Evolutionary conservation across 495 filamentous ascomycete species (phyloP).

Genomic region (Parathielavia hyrcaniae): DNA sequence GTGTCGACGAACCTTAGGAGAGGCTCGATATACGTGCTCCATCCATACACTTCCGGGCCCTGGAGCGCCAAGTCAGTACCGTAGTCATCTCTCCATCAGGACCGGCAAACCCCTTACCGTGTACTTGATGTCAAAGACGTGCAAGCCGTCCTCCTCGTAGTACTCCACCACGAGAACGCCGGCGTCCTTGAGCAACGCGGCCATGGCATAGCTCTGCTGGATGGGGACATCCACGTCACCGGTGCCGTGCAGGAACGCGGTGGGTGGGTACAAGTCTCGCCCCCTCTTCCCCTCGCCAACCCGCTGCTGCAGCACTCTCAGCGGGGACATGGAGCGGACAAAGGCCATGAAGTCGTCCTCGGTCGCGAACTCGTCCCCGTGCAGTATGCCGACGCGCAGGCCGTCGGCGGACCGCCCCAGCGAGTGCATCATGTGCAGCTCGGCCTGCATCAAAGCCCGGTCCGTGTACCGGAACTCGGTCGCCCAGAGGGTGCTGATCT

Average conservation of each 20-base stretch:
- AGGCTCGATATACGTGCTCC: slow-evolving; percentile 26
- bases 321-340: slow-evolving; percentile 19
- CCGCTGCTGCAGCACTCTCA: slow-evolving; percentile 14
- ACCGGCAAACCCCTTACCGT: slow-evolving; percentile 16
- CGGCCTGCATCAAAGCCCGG: slow-evolving; percentile 25
- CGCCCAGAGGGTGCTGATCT: slow-evolving; percentile 22
- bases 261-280: slow-evolving; percentile 22
- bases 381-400: slow-evolving; percentile 20
- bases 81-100: neutral
- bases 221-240: slow-evolving; percentile 22
- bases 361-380: slow-evolving; percentile 23
- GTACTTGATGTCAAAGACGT: slow-evolving; percentile 29
- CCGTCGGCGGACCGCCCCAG: slow-evolving; percentile 2
- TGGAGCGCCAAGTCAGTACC: neutral
- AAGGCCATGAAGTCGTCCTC: slow-evolving; percentile 19
- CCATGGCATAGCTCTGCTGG: slow-evolving; percentile 24
- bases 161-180: slow-evolving; percentile 24
- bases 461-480: slow-evolving; percentile 21
- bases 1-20: slow-evolving; percentile 26
- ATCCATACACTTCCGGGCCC: slow-evolving; percentile 19
- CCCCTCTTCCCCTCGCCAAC: slow-evolving; percentile 1
- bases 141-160: slow-evolving; percentile 24
- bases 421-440: slow-evolving; percentile 25
- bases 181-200: slow-evolving; percentile 15
- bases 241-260: slow-evolving; percentile 28